Base-by-base conservation (phyloP, 192 early-diverging fungal genomes). In the Phlyctochytrium planicorne region DNA sequence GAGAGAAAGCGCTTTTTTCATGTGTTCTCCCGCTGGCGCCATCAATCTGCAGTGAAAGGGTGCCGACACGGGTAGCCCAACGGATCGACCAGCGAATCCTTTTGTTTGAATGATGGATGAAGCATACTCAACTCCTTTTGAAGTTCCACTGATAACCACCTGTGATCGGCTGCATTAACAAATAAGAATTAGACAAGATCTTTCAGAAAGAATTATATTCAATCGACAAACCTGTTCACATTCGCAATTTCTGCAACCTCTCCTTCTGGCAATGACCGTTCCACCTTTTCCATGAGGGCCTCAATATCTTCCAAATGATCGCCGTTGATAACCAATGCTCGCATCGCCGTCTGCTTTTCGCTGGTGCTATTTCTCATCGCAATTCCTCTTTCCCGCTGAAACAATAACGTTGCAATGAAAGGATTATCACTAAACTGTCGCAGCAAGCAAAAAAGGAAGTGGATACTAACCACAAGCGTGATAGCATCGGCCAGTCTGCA, bases 41-140 rank as follows among this genome's bases (percentile, higher is more conserved):
- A 98, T 96, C 61, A 98, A 74, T 34, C 78, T 84, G 76, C 94
- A 96, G 78, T 98, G 96, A 69, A 98, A 98, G 1, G 96, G 96
- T 27, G 94, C 96, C 25, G 94, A 96, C 6, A 98, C 96, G 0
- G 94, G 94, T 40, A 98, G 69, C 50, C 91, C 88, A 2, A 98
- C 81, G 23, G 94, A 89, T 30, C 96, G 84, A 30, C 91, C 92
- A 2, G 96, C 93, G 52, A 91, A 87, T 30, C 89, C 88, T 62
- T 85, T 83, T 20, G 84, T 78, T 74, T 96, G 96, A 27, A 98
- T 81, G 34, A 89, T 76, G 14, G 85, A 80, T 40, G 89, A 88
- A 29, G 96, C 94, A 56, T 87, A 78, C 52, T 95, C 93, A 20
- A 98, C 94, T 1, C 92, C 96, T 33, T 81, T 71, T 2, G 79